Evolutionary conservation across 768 basidiomycete genomes (phyloP), one percentile per base, ranked within the genome.

Genomic region (Termitomyces bulborhizus): DNA sequence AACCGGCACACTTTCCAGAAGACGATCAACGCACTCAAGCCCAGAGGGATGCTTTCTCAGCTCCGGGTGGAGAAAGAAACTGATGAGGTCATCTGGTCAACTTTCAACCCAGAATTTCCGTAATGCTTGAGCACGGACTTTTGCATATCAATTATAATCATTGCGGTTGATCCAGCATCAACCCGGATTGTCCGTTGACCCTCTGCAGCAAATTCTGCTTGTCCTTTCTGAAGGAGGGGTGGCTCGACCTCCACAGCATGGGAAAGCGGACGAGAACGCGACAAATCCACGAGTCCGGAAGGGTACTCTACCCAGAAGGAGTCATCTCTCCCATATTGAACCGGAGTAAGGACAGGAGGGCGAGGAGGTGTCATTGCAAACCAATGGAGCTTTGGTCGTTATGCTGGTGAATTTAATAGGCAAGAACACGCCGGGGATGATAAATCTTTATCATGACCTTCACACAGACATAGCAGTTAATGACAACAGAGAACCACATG

Each of bases 111-210:
- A 43, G 8, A 32, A 21, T 6, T 31, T 44, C 46, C n/a, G 42
- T 43, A 9, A 52, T 21, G 37, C 16, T 27, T 3, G n/a, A 6
- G 16, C 13, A 58, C 74, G 56, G 62, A 85, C 85, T 86, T 88
- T 65, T 87, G 86, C 86, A 88, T 87, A 62, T 86, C 86, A 49
- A 86, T 76, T 18, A 87, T 73, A n/a, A 86, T 78, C 52, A 81
- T 66, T 9, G 84, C 85, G 16, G 75, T 79, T 46, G 71, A 67
- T 31, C 74, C 68, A 34, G 72, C 75, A 60, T 80, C 72, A 27
- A 85, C 68, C 48, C 84, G 72, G 46, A 86, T 67, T 18, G 68
- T 71, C 24, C 83, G 73, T 21, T 75, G 73, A 16, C 79, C 77
- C 55, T 82, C 73, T 4, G 82, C 83, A 3, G 72, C 66, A 36